Percentiles rank a stretch among this genome's conserved stretches.
Conservation (phyloP, 306 rosid genomes). For the Vicia faba region DNA sequence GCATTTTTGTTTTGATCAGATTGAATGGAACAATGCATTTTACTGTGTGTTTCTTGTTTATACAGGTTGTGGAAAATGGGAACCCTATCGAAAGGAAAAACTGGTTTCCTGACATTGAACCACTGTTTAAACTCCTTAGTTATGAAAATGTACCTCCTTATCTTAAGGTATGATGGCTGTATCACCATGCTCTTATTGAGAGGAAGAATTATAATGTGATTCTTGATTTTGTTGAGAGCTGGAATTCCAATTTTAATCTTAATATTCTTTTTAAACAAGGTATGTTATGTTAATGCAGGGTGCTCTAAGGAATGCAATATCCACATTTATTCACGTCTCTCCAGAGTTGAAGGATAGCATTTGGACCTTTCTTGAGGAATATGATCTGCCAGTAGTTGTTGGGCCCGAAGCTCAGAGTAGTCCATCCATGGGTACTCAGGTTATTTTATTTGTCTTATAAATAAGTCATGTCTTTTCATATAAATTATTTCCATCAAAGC, state of each 20-base stretch:
- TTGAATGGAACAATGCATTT: slow-evolving; percentile 26
- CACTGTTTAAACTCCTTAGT: slow-evolving; percentile 94
- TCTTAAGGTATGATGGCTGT: slow-evolving; percentile 67
- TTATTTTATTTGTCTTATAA: slow-evolving; percentile 40
- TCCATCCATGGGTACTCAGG: slow-evolving; percentile 70
- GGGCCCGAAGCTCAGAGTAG: slow-evolving; percentile 67
- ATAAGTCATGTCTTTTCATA: slow-evolving; percentile 4
- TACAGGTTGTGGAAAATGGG: slow-evolving; percentile 91
- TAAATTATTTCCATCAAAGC: not conserved
- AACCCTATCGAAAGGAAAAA: slow-evolving; percentile 78
- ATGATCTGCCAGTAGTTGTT: slow-evolving; percentile 94
- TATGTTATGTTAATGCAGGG: slow-evolving; percentile 56
- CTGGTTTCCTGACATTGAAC: slow-evolving; percentile 96
- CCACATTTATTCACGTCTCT: slow-evolving; percentile 75
- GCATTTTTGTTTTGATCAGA: slow-evolving; percentile 19
- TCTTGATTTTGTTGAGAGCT: slow-evolving; percentile 37
- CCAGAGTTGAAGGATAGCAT: slow-evolving; percentile 72
- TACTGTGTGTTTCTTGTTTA: slow-evolving; percentile 33
- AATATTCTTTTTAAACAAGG: slow-evolving; percentile 38
- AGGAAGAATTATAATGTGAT: slow-evolving; percentile 17
- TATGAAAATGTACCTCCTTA: slow-evolving; percentile 97
- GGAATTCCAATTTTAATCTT: slow-evolving; percentile 34
- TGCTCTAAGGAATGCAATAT: slow-evolving; percentile 85
- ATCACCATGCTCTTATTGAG: slow-evolving; percentile 29
- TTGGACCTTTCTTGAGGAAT: slow-evolving; percentile 94